Evolutionary conservation across 345 rosid species (phyloP).

Genomic region (Linum lewisii): DNA sequence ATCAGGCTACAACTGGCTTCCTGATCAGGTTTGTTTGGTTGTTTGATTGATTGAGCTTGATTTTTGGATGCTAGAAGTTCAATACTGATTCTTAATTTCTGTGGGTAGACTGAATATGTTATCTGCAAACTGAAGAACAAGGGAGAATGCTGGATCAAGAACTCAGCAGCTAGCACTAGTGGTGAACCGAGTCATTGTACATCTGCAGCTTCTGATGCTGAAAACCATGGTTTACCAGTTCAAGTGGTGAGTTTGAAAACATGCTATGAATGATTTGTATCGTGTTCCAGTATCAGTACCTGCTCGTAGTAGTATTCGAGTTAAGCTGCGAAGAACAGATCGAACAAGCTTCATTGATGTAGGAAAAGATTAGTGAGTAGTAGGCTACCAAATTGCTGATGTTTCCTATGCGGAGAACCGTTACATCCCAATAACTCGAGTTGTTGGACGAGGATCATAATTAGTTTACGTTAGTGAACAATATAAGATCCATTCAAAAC

Average conservation of each 20-base stretch:
- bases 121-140: constrained; percentile 15
- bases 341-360: no score
- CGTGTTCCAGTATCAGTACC: no score
- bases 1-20: not conserved
- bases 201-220: not conserved
- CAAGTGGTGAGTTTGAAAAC: constrained; percentile 12
- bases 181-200: not conserved
- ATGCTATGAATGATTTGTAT: no score
- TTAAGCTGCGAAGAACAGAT: no score
- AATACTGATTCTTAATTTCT: not conserved
- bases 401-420: no score
- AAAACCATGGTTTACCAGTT: not conserved
- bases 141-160: not conserved
- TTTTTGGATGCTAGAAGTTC: not conserved
- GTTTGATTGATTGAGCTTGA: not conserved
- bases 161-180: not conserved
- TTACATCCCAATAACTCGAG: no score
- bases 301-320: no score
- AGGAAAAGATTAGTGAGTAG: not conserved
- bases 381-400: no score
- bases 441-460: no score
- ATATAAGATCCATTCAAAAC: no score
- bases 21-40: constrained; percentile 1
- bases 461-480: no score
- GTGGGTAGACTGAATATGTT: constrained; percentile 10